phyloP scores from a whole-genome alignment of 2,329 filamentous ascomycete species.

The Dothideomycetes sp. region DNA sequence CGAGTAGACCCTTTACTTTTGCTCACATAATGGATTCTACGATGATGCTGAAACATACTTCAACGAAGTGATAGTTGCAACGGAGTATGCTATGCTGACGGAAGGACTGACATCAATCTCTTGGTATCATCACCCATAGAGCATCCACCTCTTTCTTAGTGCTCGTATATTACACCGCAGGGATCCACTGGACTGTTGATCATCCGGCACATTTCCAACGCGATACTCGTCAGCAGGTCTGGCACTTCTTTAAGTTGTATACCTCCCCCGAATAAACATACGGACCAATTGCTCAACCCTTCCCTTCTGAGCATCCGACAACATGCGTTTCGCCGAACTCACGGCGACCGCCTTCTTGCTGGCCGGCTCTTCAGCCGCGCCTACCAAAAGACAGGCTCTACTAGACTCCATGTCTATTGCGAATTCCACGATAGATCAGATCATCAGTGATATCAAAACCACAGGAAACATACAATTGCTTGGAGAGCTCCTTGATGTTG shows the following conservation, averaged over 20 bases:
- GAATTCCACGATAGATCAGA: constrained; percentile 2
- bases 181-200: no score
- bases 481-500: constrained; percentile 5
- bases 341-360: constrained; percentile 4
- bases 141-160: no score
- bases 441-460: constrained; percentile 2
- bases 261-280: background rate
- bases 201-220: no score
- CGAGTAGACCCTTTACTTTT: no score
- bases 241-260: background rate
- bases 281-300: background rate
- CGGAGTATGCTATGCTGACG: no score
- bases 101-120: no score
- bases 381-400: constrained; percentile 6
- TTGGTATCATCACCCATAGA: no score
- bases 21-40: no score
- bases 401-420: constrained; percentile 2
- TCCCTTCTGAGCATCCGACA: background rate
- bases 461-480: constrained; percentile 5
- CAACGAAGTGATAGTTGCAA: no score
- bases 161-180: no score
- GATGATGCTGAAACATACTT: no score
- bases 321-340: constrained; percentile 6
- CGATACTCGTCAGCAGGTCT: no score
- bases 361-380: constrained; percentile 4